A percentile compares a stretch with the other conserved stretches of the same genome.
phyloP scores from a whole-genome alignment of 495 filamentous ascomycete species.

The Hypoxylon trugodes region DNA sequence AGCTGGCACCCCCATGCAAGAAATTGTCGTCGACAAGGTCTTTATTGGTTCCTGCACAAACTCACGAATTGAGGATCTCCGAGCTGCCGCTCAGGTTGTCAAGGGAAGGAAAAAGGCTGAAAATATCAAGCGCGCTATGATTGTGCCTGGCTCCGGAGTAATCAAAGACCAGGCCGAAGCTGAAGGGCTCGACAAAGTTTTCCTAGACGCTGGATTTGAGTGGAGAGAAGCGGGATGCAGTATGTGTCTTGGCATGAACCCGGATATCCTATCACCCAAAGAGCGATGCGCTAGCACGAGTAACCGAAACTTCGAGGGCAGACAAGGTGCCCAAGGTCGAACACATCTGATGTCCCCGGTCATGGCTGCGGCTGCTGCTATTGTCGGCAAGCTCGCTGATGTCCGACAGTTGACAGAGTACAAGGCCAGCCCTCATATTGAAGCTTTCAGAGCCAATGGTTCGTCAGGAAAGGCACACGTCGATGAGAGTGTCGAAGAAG shows the following conservation, averaged over 20 bases:
- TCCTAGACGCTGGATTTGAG: slow-evolving; percentile 91
- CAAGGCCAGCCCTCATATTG: slow-evolving; percentile 62
- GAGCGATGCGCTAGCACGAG: slow-evolving; percentile 95
- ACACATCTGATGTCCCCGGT: slow-evolving; percentile 97
- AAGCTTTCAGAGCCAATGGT: slow-evolving; percentile 37
- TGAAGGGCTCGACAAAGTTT: slow-evolving; percentile 93
- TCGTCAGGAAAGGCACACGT: slow-evolving; percentile 64
- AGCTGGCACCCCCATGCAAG: slow-evolving; percentile 86
- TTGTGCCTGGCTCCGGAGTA: slow-evolving; percentile 93
- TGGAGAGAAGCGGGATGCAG: slow-evolving; percentile 98
- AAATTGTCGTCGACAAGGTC: slow-evolving; percentile 90
- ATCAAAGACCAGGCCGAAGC: slow-evolving; percentile 92
- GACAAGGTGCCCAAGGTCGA: slow-evolving; percentile 91
- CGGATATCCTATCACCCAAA: slow-evolving; percentile 92
- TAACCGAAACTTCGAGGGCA: slow-evolving; percentile 97
- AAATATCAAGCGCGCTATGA: slow-evolving; percentile 93
- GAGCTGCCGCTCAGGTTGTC: slow-evolving; percentile 84
- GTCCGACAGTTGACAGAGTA: slow-evolving; percentile 77
- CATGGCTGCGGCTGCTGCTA: slow-evolving; percentile 92
- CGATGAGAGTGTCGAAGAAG: slow-evolving; percentile 71
- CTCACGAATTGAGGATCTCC: slow-evolving; percentile 93
- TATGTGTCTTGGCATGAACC: slow-evolving; percentile 99
- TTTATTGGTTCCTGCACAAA: slow-evolving; percentile 99
- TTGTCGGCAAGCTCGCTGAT: slow-evolving; percentile 90
- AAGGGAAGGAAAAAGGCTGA: slow-evolving; percentile 83